phyloP scores from a whole-genome alignment of 2,329 filamentous ascomycete genomes.

The Plenodomus biglobosus region DNA sequence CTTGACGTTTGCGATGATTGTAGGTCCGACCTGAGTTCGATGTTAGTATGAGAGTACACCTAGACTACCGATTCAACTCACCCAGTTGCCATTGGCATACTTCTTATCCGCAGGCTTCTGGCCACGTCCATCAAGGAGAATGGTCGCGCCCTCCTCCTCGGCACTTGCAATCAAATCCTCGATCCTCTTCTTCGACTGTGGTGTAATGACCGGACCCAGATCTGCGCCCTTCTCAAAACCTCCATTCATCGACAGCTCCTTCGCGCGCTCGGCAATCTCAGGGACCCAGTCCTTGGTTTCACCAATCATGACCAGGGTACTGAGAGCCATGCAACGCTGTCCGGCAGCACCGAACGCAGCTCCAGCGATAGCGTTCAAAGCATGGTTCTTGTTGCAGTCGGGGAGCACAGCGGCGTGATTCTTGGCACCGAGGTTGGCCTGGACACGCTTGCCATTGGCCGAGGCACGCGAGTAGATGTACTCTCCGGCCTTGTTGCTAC shows the following conservation, averaged over 20 bases:
- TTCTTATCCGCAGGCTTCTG: constrained; percentile 69
- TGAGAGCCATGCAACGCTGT: constrained; percentile 84
- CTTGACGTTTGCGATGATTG: constrained; percentile 79
- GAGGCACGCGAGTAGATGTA: constrained; percentile 80
- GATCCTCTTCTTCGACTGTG: constrained; percentile 76
- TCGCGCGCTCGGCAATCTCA: constrained; percentile 76
- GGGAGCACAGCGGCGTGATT: constrained; percentile 84
- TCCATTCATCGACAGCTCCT: constrained; percentile 71
- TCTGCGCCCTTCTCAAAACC: constrained; percentile 81
- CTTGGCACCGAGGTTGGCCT: constrained; percentile 85
- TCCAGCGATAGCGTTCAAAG: constrained; percentile 79
- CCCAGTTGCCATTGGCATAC: constrained; percentile 82
- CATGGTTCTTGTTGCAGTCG: constrained; percentile 88
- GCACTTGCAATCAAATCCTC: constrained; percentile 74
- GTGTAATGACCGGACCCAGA: constrained; percentile 78
- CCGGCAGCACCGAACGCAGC: constrained; percentile 84
- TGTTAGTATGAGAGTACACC: background rate
- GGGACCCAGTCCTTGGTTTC: constrained; percentile 81
- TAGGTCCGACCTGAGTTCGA: constrained; percentile 66
- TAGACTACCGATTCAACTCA: constrained; percentile 40
- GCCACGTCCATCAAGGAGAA: constrained; percentile 78
- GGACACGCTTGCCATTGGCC: constrained; percentile 83
- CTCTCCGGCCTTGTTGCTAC: constrained; percentile 83
- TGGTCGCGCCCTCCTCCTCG: constrained; percentile 77
- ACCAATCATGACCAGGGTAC: constrained; percentile 79